A percentile compares a stretch with the other conserved stretches of the same genome.
These are phyloP conservation scores for Purpureocillium takamizusanense DNA, from an alignment of 2,329 filamentous ascomycete genomes.

Conservation along the genomic window DNA sequence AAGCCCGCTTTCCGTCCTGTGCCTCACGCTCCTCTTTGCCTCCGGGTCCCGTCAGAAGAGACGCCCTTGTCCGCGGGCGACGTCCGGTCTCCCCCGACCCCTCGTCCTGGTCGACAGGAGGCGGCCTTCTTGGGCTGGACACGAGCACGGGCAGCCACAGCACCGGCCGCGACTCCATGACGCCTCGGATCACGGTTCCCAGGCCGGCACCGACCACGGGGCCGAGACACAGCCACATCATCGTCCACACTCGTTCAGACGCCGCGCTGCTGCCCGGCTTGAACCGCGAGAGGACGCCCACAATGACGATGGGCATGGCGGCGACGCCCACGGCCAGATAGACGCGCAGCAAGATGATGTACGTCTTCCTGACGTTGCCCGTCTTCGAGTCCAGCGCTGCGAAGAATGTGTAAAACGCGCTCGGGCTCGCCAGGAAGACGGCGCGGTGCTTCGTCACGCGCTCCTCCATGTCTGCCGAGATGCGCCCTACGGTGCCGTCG, in stretches of 20 bases:
- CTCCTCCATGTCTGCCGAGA: background rate
- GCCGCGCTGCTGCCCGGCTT: background rate
- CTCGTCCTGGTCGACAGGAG: no score
- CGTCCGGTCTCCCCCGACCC: no score
- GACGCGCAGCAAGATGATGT: background rate
- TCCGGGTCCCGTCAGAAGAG: background rate
- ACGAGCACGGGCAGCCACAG: constrained; percentile 1
- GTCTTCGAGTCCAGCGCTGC: background rate
- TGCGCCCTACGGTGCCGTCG: constrained; percentile 1
- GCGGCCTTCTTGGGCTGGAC: background rate
- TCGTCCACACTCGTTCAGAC: constrained; percentile 4
- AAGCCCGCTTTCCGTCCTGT: background rate
- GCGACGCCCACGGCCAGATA: background rate
- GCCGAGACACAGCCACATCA: constrained; percentile 3
- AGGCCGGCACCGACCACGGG: constrained; percentile 1
- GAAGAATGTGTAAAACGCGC: background rate
- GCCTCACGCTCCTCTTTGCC: background rate
- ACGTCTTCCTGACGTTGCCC: background rate
- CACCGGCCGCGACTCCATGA: constrained; percentile 1
- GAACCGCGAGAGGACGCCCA: constrained; percentile 2
- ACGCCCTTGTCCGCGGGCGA: no score
- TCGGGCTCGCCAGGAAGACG: background rate
- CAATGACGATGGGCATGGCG: constrained; percentile 3
- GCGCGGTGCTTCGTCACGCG: background rate
- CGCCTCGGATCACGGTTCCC: background rate